Base-by-base conservation (phyloP, 805 yeast genomes). In the Spathaspora passalidarum region DNA sequence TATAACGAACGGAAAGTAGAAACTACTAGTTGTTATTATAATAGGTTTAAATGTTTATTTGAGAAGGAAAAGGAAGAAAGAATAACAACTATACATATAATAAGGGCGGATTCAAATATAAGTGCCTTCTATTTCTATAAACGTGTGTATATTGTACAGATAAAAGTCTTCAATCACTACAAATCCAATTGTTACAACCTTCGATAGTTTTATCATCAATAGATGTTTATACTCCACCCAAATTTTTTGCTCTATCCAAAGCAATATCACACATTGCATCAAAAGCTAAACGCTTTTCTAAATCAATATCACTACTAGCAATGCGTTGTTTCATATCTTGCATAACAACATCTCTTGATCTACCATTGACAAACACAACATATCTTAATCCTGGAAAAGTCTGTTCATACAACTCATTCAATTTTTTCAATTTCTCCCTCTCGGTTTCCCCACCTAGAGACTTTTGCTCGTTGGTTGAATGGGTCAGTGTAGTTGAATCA, bases 221-320 rank as follows among this genome's bases (percentile, higher is more conserved):
- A n/a, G n/a, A n/a, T n/a, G n/a, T n/a, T n/a, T 38, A 18, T 29
- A 16, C 22, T 17, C 20, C 22, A 11, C 66, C 69, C 40, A 80
- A 59, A 56, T 83, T 85, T n/a, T 51, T 52, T 0, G 84, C 83
- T 47, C 97, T 72, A 65, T 89, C 96, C 20, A 76, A 54, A 0
- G 97, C 97, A 46, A 90, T 91, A 63, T 88, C 95, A 63, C 96
- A 88, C 96, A 90, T 88, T 19, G 96, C 96, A 52, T 82, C 72
- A 53, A 88, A 79, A 0, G 96, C 95, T 40, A 81, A 85, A 7
- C 47, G 38, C 46, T 80, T 76, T 61, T 91, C 97, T 25, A 52
- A 43, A 5, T 54, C 59, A 47, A 79, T 73, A 56, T 84, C 78
- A n/a, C 68, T 68, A 43, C 84, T 69, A 1, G 62, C 63, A 2